Evolutionary conservation across 495 filamentous ascomycete genomes (phyloP), one percentile per base, ranked within the genome.

Genomic region (Aspergillus cristatus): DNA sequence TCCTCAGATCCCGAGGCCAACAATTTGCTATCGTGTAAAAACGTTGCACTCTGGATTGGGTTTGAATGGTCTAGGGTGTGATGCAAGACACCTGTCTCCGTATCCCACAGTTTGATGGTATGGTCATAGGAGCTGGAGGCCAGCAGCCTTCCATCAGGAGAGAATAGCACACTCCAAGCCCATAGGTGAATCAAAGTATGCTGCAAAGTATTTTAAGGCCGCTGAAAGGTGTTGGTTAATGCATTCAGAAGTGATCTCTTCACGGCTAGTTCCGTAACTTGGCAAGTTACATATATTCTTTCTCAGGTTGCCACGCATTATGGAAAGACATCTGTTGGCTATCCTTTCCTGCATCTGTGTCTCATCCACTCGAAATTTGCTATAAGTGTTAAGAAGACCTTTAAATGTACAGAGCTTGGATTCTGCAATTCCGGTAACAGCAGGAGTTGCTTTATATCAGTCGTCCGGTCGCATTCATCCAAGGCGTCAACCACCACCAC

Each of bases 401-500:
- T 46, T 0, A 64, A 20, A 11, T 38, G 17, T 8, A 59, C 14
- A 0, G 34, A 34, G 11, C 33, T 41, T 13, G 37, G 12, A 5
- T 54, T 32, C 18, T 47, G 38, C 10, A 54, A 11, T 28, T 40
- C 38, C 11, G 48, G 31, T 1, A 71, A 40, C 1, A 72, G 42
- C 29, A 38, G 38, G 20, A 77, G 51, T 20, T 75, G 54, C 7
- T 25, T 35, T 45, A 37, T 42, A 0, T 68, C 42, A 38, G 71
- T 60, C 13, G 58, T 26, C 11, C 71, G 60, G 1, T 65, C 64
- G 41, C 67, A 76, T 42, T 75, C 68, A 35, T 74, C 73, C 13
- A 77, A 54, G 36, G 72, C 72, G 42, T 77, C 71, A 18, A 77
- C 51, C 12, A 75, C 58, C 11, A 74, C 52, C 12, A 65, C 38